phyloP scores from a whole-genome alignment of 2,329 filamentous ascomycete species.

The Xylaria sp. region DNA sequence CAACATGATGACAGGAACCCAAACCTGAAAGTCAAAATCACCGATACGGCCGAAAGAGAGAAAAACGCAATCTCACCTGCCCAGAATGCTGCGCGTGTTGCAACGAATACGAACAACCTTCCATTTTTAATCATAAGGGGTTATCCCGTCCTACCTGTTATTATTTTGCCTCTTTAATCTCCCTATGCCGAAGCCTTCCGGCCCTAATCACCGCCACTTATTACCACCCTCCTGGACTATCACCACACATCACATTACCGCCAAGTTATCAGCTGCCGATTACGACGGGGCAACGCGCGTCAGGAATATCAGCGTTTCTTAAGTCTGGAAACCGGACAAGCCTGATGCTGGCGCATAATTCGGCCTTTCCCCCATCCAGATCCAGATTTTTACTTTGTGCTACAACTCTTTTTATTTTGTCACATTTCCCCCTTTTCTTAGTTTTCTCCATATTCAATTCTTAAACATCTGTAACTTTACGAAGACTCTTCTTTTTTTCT shows the following conservation, averaged over 20 bases:
- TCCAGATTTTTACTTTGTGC: not conserved
- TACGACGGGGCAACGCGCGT: not conserved
- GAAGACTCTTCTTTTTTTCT: constrained; percentile 6
- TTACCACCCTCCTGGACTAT: not conserved
- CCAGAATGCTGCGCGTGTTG: not conserved
- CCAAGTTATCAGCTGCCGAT: not conserved
- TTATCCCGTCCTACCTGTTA: not conserved
- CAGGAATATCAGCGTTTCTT: not conserved
- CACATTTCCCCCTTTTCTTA: not conserved
- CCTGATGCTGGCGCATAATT: not conserved
- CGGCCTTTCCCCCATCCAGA: not conserved
- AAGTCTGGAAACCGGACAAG: not conserved
- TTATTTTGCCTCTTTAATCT: constrained; percentile 1
- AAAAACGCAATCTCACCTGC: not conserved
- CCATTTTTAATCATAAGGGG: not conserved
- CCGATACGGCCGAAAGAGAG: constrained; percentile 5
- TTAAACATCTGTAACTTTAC: constrained; percentile 3
- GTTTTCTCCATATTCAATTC: not conserved
- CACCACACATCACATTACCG: not conserved
- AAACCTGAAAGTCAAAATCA: not conserved
- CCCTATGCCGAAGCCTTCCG: constrained; percentile 1
- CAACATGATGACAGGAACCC: not conserved
- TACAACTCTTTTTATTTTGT: not conserved
- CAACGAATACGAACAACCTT: not conserved
- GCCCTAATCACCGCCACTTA: constrained; percentile 8